These are phyloP conservation scores for Naganishia sp. DNA, from an alignment of 1,284 basidiomycete species.

Conservation along the genomic window DNA sequence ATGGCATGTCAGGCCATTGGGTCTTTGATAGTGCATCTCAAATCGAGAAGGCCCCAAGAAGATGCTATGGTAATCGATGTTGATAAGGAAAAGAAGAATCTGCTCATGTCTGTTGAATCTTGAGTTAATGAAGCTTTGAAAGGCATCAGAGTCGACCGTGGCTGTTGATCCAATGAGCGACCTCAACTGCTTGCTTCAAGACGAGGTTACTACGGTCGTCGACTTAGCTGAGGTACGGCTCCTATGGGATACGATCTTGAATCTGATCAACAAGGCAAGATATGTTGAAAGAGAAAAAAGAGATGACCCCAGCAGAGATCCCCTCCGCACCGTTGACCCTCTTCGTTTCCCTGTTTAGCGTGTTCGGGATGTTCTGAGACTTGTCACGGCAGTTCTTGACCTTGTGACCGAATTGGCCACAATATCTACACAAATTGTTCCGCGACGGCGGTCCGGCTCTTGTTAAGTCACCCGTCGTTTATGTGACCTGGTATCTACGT, in stretches of 20 bases:
- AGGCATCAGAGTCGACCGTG: constrained; percentile 17
- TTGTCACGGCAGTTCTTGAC: constrained; percentile 7
- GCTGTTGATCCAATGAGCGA: constrained; percentile 2
- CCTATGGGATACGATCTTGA: background rate
- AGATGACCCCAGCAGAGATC: constrained; percentile 16
- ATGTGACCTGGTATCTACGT: background rate
- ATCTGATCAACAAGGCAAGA: background rate
- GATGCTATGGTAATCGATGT: constrained; percentile 9
- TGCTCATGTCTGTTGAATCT: background rate
- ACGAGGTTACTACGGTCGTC: background rate
- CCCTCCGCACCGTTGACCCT: constrained; percentile 5
- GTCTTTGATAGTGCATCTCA: constrained; percentile 7
- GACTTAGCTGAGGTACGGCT: constrained; percentile 5
- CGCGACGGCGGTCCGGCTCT: constrained; percentile 1
- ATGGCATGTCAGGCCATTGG: constrained; percentile 1
- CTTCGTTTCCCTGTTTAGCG: constrained; percentile 1
- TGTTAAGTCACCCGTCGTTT: background rate
- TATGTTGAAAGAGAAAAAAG: background rate
- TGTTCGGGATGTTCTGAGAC: constrained; percentile 2
- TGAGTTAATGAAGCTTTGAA: constrained; percentile 9
- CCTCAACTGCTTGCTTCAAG: background rate
- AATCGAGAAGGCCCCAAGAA: constrained; percentile 18
- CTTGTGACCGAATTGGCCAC: constrained; percentile 7
- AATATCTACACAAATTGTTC: constrained; percentile 18
- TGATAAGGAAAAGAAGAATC: constrained; percentile 4